Base-by-base conservation (phyloP, 768 basidiomycete species). In the Dendrothele bispora region DNA sequence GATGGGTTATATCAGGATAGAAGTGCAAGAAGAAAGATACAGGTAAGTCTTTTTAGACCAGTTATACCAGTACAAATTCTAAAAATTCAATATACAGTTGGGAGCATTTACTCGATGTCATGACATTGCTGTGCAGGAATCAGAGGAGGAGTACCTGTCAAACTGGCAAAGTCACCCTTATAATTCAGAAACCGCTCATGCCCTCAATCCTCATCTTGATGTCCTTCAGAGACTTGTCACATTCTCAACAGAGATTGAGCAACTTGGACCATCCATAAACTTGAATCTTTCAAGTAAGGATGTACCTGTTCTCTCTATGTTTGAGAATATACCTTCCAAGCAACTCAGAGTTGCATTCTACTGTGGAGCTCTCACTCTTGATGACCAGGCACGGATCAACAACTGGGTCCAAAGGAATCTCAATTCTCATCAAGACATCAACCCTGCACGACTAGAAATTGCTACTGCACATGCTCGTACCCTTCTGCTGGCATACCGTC, bases 401-500 rank as follows among this genome's bases (percentile, higher is more conserved):
- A 41, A 41, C 17, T 41, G 39, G 39, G 21, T 21, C 24, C 15
- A 24, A 10, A n/a, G n/a, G n/a, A n/a, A n/a, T n/a, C n/a, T n/a
- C n/a, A n/a, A n/a, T n/a, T n/a, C n/a, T n/a, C n/a, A n/a, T n/a
- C 7, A 41, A 10, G 5, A 41, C 5, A 26, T 41, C 5, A 6
- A 5, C 12, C 11, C 21, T 41, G 39, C 39, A 41, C 10, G n/a
- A n/a, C 10, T 10, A 10, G n/a, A 32, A 32, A 32, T 32, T n/a
- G 20, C 39, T 7, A 41, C 26, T 21, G 39, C 39, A 41, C 39
- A 41, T 41, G 39, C 39, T 10, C 39, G 24, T 10, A 41, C 39
- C 21, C 24, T 41, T 10, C 22, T 41, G 5, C 5, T 41, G 21
- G 39, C 39, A 21, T 10, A 5, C 11, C 22, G 43, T 6, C 20